phyloP scores from a whole-genome alignment of 2,329 filamentous ascomycete species.

The Cephalotrichum gorgonifer region DNA sequence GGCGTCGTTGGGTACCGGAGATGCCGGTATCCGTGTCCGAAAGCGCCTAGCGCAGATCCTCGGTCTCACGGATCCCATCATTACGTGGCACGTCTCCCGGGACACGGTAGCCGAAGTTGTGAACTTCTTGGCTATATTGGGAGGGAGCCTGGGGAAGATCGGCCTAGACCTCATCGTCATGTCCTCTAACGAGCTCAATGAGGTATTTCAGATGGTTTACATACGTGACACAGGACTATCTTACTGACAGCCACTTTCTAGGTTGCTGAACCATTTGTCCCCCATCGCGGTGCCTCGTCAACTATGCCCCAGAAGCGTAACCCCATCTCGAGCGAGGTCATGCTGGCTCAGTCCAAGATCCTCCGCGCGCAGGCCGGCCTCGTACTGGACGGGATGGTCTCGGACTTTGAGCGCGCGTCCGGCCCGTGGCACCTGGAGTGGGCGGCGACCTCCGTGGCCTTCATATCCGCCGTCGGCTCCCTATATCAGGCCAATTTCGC shows the following conservation, averaged over 20 bases:
- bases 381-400: conserved; percentile 44
- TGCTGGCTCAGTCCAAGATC: conserved; percentile 42
- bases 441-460: conserved; percentile 43
- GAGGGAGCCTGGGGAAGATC: conserved; percentile 42
- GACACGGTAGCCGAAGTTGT: conserved; percentile 42
- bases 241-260: conserved; percentile 18
- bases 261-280: conserved; percentile 44
- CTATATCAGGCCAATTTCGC: conserved; percentile 44
- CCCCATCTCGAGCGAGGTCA: conserved; percentile 46
- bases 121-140: conserved; percentile 41
- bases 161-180: conserved; percentile 46
- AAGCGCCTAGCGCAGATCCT: conserved; percentile 37
- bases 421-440: conserved; percentile 51
- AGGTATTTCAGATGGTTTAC: conserved; percentile 7
- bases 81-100: conserved; percentile 47
- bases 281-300: conserved; percentile 40
- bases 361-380: conserved; percentile 39
- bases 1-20: conserved; percentile 21
- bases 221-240: no score
- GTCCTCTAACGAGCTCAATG: conserved; percentile 41
- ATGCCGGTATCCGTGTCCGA: conserved; percentile 36
- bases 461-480: conserved; percentile 40
- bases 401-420: conserved; percentile 45
- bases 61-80: conserved; percentile 33
- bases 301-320: conserved; percentile 52